These are phyloP conservation scores for Starmerella khaoyaiensis DNA, from an alignment of 805 yeast genomes.

Conservation along the genomic window DNA sequence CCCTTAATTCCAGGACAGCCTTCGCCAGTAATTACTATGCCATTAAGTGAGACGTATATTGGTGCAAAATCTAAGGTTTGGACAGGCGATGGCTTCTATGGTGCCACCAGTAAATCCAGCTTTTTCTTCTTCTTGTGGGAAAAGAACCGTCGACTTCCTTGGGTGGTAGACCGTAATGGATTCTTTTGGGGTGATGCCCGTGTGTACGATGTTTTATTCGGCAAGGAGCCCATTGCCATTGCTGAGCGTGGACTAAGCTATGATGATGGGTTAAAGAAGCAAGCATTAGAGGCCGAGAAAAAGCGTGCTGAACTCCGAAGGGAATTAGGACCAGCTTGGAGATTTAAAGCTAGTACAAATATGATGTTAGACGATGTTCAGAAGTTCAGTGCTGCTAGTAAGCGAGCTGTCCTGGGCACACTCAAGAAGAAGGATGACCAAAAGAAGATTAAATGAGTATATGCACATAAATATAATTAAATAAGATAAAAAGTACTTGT, in stretches of 20 bases:
- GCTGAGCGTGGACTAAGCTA: constrained; percentile 60
- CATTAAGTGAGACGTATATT: constrained; percentile 42
- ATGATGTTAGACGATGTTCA: constrained; percentile 35
- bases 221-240: constrained; percentile 61
- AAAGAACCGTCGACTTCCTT: constrained; percentile 41
- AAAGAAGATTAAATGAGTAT: constrained; percentile 3
- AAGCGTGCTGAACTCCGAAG: constrained; percentile 39
- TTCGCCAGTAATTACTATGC: constrained; percentile 60
- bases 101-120: constrained; percentile 60
- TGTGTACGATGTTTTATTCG: constrained; percentile 67
- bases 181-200: constrained; percentile 92
- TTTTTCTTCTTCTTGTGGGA: constrained; percentile 66
- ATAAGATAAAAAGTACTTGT: neutral
- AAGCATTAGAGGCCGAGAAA: constrained; percentile 36
- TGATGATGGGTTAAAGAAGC: constrained; percentile 44
- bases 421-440: constrained; percentile 7
- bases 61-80: constrained; percentile 55
- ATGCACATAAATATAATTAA: neutral
- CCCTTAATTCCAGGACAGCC: constrained; percentile 65
- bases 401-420: constrained; percentile 18
- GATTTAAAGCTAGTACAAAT: constrained; percentile 37
- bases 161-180: constrained; percentile 74
- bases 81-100: constrained; percentile 82
- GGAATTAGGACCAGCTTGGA: constrained; percentile 50
- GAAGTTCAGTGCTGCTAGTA: constrained; percentile 22